Percentiles rank a stretch among this genome's conserved stretches.
Conservation (phyloP, 495 filamentous ascomycete species). For the Tuber microsphaerosporum region DNA sequence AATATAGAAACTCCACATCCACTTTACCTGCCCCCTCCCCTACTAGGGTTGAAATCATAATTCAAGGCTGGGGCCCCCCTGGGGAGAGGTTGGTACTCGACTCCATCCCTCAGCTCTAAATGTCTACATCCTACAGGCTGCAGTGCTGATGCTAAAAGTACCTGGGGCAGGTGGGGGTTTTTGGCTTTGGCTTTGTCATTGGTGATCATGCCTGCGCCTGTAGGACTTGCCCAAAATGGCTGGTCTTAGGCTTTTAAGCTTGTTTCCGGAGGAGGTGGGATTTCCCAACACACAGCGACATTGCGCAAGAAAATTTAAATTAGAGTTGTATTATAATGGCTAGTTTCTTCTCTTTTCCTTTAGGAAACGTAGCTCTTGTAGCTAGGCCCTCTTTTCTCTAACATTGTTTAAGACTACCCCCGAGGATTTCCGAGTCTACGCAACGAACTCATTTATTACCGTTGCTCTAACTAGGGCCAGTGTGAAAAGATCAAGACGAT, state of each 20-base stretch:
- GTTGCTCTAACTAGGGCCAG: not conserved
- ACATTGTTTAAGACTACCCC: not conserved
- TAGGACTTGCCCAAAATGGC: not conserved
- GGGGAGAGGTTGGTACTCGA: not conserved
- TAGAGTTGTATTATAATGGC: not conserved
- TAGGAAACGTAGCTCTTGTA: not conserved
- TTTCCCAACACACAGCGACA: not conserved
- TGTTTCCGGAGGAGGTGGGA: not conserved
- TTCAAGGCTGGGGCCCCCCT: not conserved
- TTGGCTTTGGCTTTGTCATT: not conserved
- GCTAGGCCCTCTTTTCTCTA: not conserved
- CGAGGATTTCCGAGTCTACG: not conserved
- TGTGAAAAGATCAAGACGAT: not conserved
- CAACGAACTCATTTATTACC: not conserved
- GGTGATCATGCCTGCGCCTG: not conserved
- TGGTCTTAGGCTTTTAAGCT: not conserved
- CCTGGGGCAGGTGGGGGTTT: not conserved
- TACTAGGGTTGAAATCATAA: not conserved
- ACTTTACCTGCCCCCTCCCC: not conserved
- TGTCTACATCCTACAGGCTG: not conserved
- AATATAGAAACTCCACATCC: not conserved
- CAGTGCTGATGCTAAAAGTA: not conserved
- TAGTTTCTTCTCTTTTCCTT: not conserved
- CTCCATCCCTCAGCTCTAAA: not conserved
- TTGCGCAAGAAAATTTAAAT: not conserved